phyloP scores from a whole-genome alignment of 169 alveolate species.

The Eimeria praecox region DNA sequence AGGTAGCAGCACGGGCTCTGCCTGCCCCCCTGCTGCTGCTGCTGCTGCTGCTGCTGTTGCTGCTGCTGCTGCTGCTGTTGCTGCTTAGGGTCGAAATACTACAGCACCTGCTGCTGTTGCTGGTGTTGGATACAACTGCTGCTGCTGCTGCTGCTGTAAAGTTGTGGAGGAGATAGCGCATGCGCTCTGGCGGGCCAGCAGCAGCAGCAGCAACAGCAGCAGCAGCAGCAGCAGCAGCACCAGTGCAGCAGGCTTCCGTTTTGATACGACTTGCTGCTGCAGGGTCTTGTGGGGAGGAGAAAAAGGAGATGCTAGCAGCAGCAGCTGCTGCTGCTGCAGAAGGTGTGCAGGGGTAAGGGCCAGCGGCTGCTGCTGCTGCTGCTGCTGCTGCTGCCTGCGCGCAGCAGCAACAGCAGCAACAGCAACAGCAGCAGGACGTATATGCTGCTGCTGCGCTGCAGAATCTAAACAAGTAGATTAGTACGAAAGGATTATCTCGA shows the following conservation, averaged over 20 bases:
- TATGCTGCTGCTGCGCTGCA: constrained; percentile 8
- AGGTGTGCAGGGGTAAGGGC: not conserved
- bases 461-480: not conserved
- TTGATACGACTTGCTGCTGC: constrained; percentile 8
- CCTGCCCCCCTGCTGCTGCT: not conserved
- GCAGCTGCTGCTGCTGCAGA: constrained; percentile 47
- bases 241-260: not conserved
- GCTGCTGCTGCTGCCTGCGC: no score
- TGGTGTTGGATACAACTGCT: not conserved
- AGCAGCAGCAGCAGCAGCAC: constrained; percentile 45
- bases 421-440: no score
- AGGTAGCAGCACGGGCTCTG: not conserved
- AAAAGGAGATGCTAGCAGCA: not conserved
- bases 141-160: not conserved
- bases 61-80: constrained; percentile 27
- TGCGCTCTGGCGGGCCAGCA: not conserved
- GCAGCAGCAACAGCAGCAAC: no score
- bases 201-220: constrained; percentile 50
- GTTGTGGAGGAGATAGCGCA: not conserved
- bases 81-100: not conserved
- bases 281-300: constrained; percentile 2
- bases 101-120: not conserved
- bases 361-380: not conserved
- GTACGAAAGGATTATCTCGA: not conserved
- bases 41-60: not conserved